Conservation (phyloP, 2,329 filamentous ascomycete genomes). For the Beauveria pseudobassiana region DNA sequence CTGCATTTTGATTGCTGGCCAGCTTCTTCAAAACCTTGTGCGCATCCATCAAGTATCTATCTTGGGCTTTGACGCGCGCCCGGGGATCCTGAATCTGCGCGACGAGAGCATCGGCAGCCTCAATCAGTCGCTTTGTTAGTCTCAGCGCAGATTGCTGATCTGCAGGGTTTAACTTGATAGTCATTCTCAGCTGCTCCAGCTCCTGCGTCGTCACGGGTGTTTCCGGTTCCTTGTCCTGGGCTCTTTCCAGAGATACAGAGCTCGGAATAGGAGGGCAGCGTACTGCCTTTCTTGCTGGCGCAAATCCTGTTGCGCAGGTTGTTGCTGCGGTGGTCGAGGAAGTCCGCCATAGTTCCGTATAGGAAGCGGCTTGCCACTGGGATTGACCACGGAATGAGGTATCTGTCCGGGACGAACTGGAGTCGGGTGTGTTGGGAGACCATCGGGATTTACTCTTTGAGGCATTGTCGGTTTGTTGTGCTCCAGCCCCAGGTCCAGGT, state of each 20-base stretch:
- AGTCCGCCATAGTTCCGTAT: slow-evolving; percentile 47
- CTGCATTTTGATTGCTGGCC: slow-evolving; percentile 60
- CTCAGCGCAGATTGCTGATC: slow-evolving; percentile 65
- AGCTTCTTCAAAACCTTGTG: slow-evolving; percentile 91
- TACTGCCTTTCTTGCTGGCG: slow-evolving; percentile 26
- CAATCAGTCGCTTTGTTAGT: slow-evolving; percentile 76
- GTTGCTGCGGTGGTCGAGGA: slow-evolving; percentile 26
- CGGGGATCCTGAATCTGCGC: slow-evolving; percentile 58
- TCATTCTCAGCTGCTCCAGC: slow-evolving; percentile 64
- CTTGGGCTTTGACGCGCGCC: slow-evolving; percentile 65
- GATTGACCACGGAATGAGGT: slow-evolving; percentile 47
- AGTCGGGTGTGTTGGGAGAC: slow-evolving; percentile 52
- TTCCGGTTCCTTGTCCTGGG: slow-evolving; percentile 5
- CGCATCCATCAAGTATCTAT: slow-evolving; percentile 77
- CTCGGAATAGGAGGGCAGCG: slow-evolving; percentile 8
- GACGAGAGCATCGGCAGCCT: slow-evolving; percentile 73
- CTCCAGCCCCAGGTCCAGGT: slow-evolving; percentile 18
- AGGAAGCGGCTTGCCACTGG: slow-evolving; percentile 51
- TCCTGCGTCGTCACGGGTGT: slow-evolving; percentile 65
- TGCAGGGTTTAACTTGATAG: slow-evolving; percentile 61
- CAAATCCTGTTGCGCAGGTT: slow-evolving; percentile 17
- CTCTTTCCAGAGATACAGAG: slow-evolving; percentile 11
- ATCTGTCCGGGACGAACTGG: slow-evolving; percentile 58
- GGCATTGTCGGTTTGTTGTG: slow-evolving; percentile 13
- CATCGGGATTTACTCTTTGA: slow-evolving; percentile 33